Percentiles rank a stretch among this genome's conserved stretches.
Evolutionary conservation across 768 basidiomycete species (phyloP).

Genomic region (Pisolithus sp.): DNA sequence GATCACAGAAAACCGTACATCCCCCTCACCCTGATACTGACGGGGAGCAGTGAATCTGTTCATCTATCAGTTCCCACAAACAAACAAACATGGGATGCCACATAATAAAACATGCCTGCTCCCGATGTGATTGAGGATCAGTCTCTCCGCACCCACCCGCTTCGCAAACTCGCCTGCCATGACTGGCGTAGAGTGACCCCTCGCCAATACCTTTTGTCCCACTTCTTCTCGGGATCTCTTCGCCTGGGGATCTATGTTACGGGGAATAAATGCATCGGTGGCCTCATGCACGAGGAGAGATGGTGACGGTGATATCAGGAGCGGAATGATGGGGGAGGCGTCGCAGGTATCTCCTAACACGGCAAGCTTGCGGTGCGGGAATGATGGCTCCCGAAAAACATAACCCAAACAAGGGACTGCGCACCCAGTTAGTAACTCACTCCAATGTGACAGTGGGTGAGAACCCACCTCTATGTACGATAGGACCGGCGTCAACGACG

Average conservation of each 20-base stretch:
- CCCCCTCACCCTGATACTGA: constrained; percentile 21
- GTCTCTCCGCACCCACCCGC: constrained; percentile 46
- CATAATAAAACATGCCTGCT: constrained; percentile 33
- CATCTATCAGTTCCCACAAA: background rate
- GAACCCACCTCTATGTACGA: constrained; percentile 63
- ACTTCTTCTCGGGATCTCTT: constrained; percentile 38
- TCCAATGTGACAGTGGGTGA: background rate
- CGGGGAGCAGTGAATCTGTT: constrained; percentile 50
- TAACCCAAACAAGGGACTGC: constrained; percentile 65
- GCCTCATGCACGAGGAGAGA: constrained; percentile 83
- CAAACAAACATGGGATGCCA: background rate
- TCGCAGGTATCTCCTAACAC: constrained; percentile 77
- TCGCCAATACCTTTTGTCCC: constrained; percentile 44
- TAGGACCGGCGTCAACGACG: constrained; percentile 67
- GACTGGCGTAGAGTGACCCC: constrained; percentile 73
- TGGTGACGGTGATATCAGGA: constrained; percentile 43
- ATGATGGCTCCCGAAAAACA: constrained; percentile 53
- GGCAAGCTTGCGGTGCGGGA: constrained; percentile 54
- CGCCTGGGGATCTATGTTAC: constrained; percentile 42
- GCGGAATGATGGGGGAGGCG: constrained; percentile 49
- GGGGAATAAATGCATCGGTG: constrained; percentile 68
- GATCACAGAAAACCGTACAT: constrained; percentile 40
- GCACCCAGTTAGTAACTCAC: background rate
- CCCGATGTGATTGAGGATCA: constrained; percentile 78
- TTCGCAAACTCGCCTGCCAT: constrained; percentile 78